Evolutionary conservation across 495 filamentous ascomycete genomes (phyloP).

Genomic region (Hypoxylon lienhwacheense): DNA sequence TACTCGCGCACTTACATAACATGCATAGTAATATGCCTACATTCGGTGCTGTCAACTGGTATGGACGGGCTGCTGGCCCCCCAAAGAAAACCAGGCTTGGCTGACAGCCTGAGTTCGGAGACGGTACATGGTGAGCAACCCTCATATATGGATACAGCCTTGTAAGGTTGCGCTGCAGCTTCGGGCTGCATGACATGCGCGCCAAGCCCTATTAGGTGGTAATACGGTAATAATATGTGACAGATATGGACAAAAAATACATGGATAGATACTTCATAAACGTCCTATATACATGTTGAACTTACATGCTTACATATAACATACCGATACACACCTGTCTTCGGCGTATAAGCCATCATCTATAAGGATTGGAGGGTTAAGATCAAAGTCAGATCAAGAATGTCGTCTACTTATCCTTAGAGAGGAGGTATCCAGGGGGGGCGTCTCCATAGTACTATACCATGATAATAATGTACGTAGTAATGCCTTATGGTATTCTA

Average conservation of each 20-base stretch:
- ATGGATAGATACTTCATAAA: background rate
- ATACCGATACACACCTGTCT: conserved; percentile 5
- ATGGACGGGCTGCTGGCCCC: conserved; percentile 5
- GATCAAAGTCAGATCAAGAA: no score
- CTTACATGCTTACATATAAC: conserved; percentile 13
- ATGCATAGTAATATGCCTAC: conserved; percentile 3
- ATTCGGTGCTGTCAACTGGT: background rate
- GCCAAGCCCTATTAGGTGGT: conserved; percentile 15
- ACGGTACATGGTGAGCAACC: conserved; percentile 21
- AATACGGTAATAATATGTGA: background rate
- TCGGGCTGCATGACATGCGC: conserved; percentile 32
- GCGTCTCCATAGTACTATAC: conserved; percentile 15
- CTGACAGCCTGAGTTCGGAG: conserved; percentile 27
- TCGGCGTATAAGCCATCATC: background rate
- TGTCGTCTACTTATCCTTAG: no score
- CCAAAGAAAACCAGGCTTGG: conserved; percentile 11
- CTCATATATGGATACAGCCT: conserved; percentile 34
- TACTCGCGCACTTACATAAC: background rate
- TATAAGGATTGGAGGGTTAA: no score
- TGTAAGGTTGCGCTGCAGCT: conserved; percentile 36
- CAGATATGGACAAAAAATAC: no score
- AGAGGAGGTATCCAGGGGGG: no score
- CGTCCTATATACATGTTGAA: conserved; percentile 14
- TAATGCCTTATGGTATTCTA: no score
- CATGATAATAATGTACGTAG: no score